Percentiles rank a stretch among this genome's conserved stretches.
Evolutionary conservation across 768 basidiomycete genomes (phyloP).

Genomic region (Asterophora lycoperdoides): DNA sequence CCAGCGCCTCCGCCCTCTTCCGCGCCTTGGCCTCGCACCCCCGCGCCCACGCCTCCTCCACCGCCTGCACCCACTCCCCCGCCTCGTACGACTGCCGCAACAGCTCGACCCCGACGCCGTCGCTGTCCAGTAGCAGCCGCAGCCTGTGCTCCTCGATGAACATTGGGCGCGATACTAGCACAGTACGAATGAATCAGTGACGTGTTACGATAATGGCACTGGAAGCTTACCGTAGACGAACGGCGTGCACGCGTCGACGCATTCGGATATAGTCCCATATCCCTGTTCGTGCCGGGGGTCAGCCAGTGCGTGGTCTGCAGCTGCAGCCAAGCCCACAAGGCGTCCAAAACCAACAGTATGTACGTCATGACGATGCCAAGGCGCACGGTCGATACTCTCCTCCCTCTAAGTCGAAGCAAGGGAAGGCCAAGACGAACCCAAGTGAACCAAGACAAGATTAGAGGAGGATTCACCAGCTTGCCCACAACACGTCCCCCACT

Average conservation of each 20-base stretch:
- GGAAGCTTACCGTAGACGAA: constrained; percentile 80
- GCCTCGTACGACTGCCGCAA: constrained; percentile 59
- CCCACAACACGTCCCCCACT: constrained; percentile 71
- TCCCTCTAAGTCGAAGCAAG: no score
- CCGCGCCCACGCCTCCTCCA: constrained; percentile 52
- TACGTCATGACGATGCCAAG: no score
- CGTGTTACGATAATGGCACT: no score
- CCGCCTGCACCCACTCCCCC: constrained; percentile 65
- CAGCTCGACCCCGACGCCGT: constrained; percentile 70
- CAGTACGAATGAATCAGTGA: background rate
- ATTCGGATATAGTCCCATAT: constrained; percentile 79
- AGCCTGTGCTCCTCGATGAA: constrained; percentile 82
- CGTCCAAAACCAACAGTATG: no score
- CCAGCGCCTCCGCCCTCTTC: constrained; percentile 37
- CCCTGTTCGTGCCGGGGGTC: no score
- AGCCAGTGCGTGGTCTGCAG: no score
- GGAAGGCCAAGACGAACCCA: no score
- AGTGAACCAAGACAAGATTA: no score
- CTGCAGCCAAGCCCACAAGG: no score
- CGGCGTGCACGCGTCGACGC: constrained; percentile 70
- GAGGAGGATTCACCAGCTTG: constrained; percentile 70
- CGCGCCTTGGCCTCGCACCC: constrained; percentile 44
- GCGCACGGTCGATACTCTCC: no score
- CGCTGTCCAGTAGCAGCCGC: constrained; percentile 53
- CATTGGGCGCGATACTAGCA: constrained; percentile 75